These are phyloP conservation scores for Penicillium parvum DNA, from an alignment of 495 filamentous ascomycete genomes.

Conservation along the genomic window DNA sequence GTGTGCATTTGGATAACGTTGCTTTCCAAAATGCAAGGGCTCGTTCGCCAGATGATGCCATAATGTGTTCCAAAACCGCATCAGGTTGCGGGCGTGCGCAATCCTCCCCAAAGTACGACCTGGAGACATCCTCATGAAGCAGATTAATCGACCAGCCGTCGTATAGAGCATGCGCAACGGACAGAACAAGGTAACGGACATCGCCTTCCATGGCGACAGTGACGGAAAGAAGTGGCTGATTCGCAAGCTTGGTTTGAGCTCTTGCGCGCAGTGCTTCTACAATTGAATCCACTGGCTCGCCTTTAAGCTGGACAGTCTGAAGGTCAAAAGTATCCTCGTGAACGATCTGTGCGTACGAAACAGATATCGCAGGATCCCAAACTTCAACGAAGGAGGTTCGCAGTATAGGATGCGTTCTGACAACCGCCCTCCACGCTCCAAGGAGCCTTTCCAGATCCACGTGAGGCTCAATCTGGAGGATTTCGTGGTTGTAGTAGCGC, in stretches of 20 bases:
- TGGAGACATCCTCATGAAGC: conserved; percentile 56
- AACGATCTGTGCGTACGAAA: conserved; percentile 63
- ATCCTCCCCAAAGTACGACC: conserved; percentile 25
- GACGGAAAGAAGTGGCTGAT: conserved; percentile 16
- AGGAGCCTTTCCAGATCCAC: conserved; percentile 52
- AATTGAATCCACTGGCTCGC: conserved; percentile 14
- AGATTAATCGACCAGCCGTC: conserved; percentile 76
- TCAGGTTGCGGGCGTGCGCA: conserved; percentile 21
- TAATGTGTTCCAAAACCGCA: conserved; percentile 27
- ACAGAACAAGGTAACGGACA: conserved; percentile 25
- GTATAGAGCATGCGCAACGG: conserved; percentile 80
- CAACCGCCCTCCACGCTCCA: conserved; percentile 54
- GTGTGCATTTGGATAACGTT: conserved; percentile 26
- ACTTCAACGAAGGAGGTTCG: conserved; percentile 65
- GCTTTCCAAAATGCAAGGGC: conserved; percentile 37
- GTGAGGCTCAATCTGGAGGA: conserved; percentile 51
- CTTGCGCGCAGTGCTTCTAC: conserved; percentile 23
- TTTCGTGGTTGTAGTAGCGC: conserved; percentile 78
- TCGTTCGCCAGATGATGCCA: conserved; percentile 20
- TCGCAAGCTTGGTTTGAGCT: conserved; percentile 4
- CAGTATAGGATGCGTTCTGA: conserved; percentile 59
- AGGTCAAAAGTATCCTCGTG: conserved; percentile 26
- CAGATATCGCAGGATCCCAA: conserved; percentile 49
- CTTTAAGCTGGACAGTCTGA: conserved; percentile 17
- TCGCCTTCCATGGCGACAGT: conserved; percentile 16